Evolutionary conservation across 2,329 filamentous ascomycete species (phyloP), one percentile per base, ranked within the genome.

Genomic region (Neobulgaria alba): DNA sequence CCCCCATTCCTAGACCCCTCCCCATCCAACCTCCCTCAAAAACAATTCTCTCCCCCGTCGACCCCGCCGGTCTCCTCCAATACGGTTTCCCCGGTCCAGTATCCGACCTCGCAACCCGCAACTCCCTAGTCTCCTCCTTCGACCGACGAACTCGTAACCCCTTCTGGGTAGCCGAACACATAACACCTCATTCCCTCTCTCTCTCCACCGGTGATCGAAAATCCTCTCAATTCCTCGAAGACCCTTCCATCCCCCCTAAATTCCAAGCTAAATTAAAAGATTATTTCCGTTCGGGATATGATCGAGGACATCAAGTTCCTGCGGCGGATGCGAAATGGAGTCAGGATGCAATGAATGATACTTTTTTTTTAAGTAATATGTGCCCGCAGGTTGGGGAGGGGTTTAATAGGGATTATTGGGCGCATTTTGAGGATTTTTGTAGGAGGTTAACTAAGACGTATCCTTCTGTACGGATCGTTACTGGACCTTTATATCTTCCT

Each of bases 321-420:
- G 92, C 92, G 4, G 92, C 92, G 30, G 92, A 98, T 65, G 86
- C 85, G 42, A 94, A 93, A 67, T 98, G 92, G 89, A 85, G 80
- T 48, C 92, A 98, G 65, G 64, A 75, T 26, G 89, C 92, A 49
- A 95, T 98, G 87, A 79, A 98, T 65, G 86, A 85, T 43, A 98
- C 92, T 2, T 98, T 98, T 60, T 82, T 78, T 58, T 74, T 98
- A 41, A 82, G 75, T 60, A 98, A 98, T 68, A 98, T 98, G 89
- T 95, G 89, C 60, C 92, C 92, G 21, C 92, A 98, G 67, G 92
- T 98, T 20, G 92, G 92, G 52, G 87, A 95, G 60, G 92, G 92
- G 44, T 98, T 98, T 73, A 98, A 98, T 68, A 77, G 92, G 38
- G 92, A 98, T 67, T 98, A 98, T 75, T 98, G 92, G 92, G 85